Conservation (phyloP, 1,139 yeast genomes). For the Suhomyces guaymorum region DNA sequence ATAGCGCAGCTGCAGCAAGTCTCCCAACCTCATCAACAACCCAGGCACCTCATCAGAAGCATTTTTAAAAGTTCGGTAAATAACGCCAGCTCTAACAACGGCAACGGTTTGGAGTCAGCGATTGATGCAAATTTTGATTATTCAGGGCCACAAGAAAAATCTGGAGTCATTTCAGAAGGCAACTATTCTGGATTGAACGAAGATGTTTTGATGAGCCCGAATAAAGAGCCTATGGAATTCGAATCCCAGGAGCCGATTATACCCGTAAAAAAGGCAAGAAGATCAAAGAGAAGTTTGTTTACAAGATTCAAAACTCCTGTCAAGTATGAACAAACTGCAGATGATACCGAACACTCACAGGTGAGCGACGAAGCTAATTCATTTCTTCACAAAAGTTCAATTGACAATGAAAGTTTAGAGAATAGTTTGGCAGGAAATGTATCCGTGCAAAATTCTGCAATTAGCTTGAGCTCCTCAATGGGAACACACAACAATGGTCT, state of each 20-base stretch:
- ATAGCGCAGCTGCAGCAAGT: constrained; percentile 9
- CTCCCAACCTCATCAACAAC: constrained; percentile 17
- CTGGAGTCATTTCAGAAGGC: neutral
- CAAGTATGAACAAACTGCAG: constrained; percentile 20
- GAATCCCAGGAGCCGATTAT: constrained; percentile 8
- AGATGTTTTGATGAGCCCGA: constrained; percentile 11
- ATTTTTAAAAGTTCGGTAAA: constrained; percentile 33
- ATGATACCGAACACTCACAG: constrained; percentile 10
- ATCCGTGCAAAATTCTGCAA: constrained; percentile 19
- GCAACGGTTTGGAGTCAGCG: constrained; percentile 8
- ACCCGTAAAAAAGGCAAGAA: constrained; percentile 30
- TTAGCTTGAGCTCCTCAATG: no score
- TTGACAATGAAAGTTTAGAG: constrained; percentile 18
- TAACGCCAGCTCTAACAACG: constrained; percentile 10
- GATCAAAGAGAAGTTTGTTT: constrained; percentile 41
- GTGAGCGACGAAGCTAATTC: constrained; percentile 6
- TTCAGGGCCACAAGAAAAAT: neutral
- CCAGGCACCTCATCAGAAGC: constrained; percentile 43
- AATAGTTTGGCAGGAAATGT: constrained; percentile 15
- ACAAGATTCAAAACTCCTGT: constrained; percentile 43
- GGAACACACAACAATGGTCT: constrained; percentile 16
- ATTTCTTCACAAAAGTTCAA: constrained; percentile 2
- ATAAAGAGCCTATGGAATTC: constrained; percentile 8
- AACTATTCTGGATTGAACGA: constrained; percentile 3
- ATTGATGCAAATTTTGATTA: constrained; percentile 2